These are phyloP conservation scores for Lactifluus echinatus DNA, from an alignment of 768 basidiomycete species.

Conservation along the genomic window DNA sequence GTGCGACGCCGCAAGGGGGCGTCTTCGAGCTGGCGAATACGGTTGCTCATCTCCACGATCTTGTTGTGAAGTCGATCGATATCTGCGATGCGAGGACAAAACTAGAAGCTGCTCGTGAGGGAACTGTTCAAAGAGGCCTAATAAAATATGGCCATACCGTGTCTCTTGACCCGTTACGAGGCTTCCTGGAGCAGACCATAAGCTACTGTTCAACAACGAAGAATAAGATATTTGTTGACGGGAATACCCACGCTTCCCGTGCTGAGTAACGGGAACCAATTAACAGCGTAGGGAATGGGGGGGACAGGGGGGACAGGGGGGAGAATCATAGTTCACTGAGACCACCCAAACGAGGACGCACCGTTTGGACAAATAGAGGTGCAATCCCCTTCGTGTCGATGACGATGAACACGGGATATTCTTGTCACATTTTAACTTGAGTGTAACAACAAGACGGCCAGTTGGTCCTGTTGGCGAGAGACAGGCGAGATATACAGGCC, in stretches of 20 bases:
- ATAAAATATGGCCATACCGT: constrained; percentile 40
- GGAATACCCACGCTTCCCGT: too few species aligned
- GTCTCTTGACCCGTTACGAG: constrained; percentile 73
- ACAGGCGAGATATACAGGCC: not conserved
- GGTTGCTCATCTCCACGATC: constrained; percentile 58
- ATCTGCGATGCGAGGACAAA: constrained; percentile 67
- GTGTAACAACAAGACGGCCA: constrained; percentile 27
- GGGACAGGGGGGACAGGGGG: too few species aligned
- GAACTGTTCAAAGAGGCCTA: not conserved
- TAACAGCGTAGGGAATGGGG: too few species aligned
- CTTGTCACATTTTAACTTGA: constrained; percentile 72
- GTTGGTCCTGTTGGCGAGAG: not conserved
- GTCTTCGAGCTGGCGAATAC: constrained; percentile 64
- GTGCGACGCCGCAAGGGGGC: constrained; percentile 51
- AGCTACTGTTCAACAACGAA: not conserved
- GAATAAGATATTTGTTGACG: too few species aligned
- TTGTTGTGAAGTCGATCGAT: constrained; percentile 63
- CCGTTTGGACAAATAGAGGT: constrained; percentile 71
- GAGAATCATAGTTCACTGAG: too few species aligned
- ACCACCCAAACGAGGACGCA: constrained; percentile 17
- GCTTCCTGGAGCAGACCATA: constrained; percentile 32
- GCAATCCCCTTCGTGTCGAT: constrained; percentile 66
- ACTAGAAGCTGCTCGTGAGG: constrained; percentile 26
- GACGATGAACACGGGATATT: constrained; percentile 46
- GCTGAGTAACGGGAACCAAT: too few species aligned